These are phyloP conservation scores for Aspergillus proliferans DNA, from an alignment of 2,329 filamentous ascomycete genomes.

Conservation along the genomic window DNA sequence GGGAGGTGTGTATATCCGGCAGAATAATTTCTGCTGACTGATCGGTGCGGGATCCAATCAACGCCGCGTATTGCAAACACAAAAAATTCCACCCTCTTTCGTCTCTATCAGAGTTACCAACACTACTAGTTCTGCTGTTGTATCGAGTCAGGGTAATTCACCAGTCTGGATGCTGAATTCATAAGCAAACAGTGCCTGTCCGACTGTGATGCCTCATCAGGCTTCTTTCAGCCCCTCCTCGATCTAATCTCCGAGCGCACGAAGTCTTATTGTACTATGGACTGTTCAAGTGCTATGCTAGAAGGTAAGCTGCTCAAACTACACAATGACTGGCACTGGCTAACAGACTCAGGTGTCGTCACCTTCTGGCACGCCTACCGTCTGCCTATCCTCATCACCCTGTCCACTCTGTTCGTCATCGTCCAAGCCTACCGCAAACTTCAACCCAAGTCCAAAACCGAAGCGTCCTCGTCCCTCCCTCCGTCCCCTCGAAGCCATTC, in stretches of 20 bases:
- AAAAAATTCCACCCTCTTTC: neutral
- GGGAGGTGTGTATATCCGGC: neutral
- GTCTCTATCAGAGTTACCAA: neutral
- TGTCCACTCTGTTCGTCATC: conserved; percentile 31
- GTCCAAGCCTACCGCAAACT: conserved; percentile 18
- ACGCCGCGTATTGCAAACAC: neutral
- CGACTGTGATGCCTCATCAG: neutral
- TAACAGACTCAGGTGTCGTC: conserved; percentile 26
- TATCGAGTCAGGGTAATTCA: neutral
- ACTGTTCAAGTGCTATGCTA: neutral
- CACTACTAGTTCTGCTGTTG: neutral
- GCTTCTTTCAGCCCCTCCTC: neutral
- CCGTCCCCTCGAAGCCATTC: conserved; percentile 25
- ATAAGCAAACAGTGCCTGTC: no score
- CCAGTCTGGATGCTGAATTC: no score
- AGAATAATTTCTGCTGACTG: neutral
- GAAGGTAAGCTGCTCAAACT: neutral
- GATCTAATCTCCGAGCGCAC: neutral
- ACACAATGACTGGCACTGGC: neutral
- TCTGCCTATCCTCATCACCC: conserved; percentile 38
- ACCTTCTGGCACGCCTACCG: conserved; percentile 45
- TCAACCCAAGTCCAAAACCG: conserved; percentile 20
- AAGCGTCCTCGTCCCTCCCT: conserved; percentile 24
- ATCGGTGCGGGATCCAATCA: neutral
- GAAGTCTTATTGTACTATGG: no score